These are phyloP conservation scores for Geoglossum cookeanum DNA, from an alignment of 2,329 filamentous ascomycete species.

Conservation along the genomic window DNA sequence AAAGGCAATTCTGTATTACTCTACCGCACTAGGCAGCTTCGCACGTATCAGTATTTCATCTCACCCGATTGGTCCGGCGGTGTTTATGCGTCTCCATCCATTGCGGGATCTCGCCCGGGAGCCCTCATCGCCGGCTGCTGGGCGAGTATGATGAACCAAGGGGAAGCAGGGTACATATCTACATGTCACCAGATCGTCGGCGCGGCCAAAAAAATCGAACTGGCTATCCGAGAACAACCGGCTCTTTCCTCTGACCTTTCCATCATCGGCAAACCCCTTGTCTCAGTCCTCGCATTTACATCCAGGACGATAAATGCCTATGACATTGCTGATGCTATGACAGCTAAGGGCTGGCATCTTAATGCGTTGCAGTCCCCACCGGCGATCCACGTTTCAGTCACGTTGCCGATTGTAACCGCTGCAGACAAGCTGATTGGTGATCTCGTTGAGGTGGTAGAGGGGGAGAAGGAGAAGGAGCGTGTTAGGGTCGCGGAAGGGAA, in stretches of 20 bases:
- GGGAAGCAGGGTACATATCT: slow-evolving; percentile 72
- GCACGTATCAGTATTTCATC: slow-evolving; percentile 91
- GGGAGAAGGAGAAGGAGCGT: slow-evolving; percentile 64
- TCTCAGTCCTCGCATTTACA: slow-evolving; percentile 77
- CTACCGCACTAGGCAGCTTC: slow-evolving; percentile 62
- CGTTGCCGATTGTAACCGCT: slow-evolving; percentile 62
- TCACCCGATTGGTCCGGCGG: slow-evolving; percentile 88
- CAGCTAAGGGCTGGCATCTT: slow-evolving; percentile 73
- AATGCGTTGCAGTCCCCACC: slow-evolving; percentile 85
- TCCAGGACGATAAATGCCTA: slow-evolving; percentile 80
- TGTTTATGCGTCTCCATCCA: slow-evolving; percentile 82
- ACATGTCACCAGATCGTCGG: slow-evolving; percentile 79
- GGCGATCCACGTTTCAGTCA: slow-evolving; percentile 87
- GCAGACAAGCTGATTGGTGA: slow-evolving; percentile 66
- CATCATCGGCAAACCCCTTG: slow-evolving; percentile 67
- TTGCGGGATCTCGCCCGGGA: slow-evolving; percentile 80
- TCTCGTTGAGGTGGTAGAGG: slow-evolving; percentile 38
- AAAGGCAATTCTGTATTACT: slow-evolving; percentile 91
- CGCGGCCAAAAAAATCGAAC: slow-evolving; percentile 62
- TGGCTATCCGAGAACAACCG: slow-evolving; percentile 51
- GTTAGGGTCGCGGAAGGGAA: slow-evolving; percentile 52
- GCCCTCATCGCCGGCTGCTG: slow-evolving; percentile 92
- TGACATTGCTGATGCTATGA: slow-evolving; percentile 82
- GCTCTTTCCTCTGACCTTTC: slow-evolving; percentile 52
- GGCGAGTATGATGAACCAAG: slow-evolving; percentile 76